A percentile compares a stretch with the other conserved stretches of the same genome.
Conservation (phyloP, 2,329 filamentous ascomycete species). For the Ophiosphaerella narmari region DNA sequence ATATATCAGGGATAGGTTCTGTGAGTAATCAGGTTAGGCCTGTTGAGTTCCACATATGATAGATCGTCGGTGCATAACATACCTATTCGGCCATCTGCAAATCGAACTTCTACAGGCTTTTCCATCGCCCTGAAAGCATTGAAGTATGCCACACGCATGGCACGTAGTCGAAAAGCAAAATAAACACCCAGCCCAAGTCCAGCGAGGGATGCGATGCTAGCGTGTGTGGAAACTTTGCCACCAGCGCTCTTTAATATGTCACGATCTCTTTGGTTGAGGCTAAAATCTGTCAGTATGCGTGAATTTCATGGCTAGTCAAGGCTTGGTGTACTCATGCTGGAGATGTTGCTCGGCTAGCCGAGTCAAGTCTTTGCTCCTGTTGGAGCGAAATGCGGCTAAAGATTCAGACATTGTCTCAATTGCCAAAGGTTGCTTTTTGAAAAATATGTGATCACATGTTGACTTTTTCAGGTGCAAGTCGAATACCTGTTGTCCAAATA, state of each 20-base stretch:
- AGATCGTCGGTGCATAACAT: conserved; percentile 4
- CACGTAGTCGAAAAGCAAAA: conserved; percentile 60
- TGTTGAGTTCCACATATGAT: not conserved
- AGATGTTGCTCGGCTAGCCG: conserved; percentile 40
- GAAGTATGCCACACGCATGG: conserved; percentile 63
- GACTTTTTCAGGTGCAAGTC: no score
- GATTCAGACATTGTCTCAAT: conserved; percentile 32
- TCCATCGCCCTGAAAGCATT: conserved; percentile 64
- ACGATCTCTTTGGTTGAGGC: conserved; percentile 62
- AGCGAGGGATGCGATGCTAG: conserved; percentile 62
- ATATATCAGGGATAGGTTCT: conserved; percentile 67
- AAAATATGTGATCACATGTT: no score
- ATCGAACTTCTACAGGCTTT: conserved; percentile 65
- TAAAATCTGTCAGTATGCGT: conserved; percentile 8
- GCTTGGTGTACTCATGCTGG: conserved; percentile 36
- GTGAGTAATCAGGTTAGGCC: not conserved
- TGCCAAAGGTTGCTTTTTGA: not conserved
- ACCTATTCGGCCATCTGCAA: conserved; percentile 65
- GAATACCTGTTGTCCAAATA: not conserved
- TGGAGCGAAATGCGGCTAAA: conserved; percentile 37
- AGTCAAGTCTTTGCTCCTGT: conserved; percentile 32
- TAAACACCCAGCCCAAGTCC: conserved; percentile 63
- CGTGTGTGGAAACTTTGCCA: conserved; percentile 58
- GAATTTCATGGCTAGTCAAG: not conserved
- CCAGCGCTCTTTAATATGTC: conserved; percentile 62